Percentiles rank a stretch among this genome's conserved stretches.
phyloP scores from a whole-genome alignment of 169 alveolate genomes.

The Besnoitia besnoiti region DNA sequence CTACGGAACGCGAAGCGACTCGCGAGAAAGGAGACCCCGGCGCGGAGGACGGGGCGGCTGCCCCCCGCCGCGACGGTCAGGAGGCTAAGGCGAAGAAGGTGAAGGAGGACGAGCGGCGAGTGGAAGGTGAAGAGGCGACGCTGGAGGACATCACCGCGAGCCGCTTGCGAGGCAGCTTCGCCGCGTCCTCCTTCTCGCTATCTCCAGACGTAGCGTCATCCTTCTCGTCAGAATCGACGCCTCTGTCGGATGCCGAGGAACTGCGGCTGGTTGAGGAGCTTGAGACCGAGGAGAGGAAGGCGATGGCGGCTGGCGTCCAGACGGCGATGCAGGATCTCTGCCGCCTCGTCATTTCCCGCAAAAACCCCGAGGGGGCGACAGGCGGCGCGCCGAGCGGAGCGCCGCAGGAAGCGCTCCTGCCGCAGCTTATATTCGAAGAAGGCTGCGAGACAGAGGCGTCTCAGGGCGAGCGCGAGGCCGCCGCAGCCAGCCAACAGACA shows the following conservation, averaged over 20 bases:
- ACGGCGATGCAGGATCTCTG: conserved; percentile 12
- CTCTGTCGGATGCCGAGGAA: background rate
- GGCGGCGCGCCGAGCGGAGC: background rate
- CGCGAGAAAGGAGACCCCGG: background rate
- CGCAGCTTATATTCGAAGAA: too few species aligned
- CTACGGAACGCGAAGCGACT: too few species aligned
- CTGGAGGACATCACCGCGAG: background rate
- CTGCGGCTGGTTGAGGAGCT: background rate
- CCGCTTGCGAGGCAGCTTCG: background rate
- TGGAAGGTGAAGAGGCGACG: background rate
- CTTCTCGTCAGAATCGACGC: background rate
- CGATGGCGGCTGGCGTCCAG: background rate
- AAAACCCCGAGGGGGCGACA: background rate
- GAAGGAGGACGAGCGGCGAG: background rate
- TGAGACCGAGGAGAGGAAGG: background rate
- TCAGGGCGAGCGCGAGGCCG: background rate
- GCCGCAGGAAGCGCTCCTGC: too few species aligned
- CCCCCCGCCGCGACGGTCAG: background rate
- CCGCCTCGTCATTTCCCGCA: background rate
- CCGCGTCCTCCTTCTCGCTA: conserved; percentile 4
- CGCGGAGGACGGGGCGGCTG: background rate
- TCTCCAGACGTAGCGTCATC: background rate
- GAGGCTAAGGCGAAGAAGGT: background rate
- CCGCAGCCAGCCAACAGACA: background rate
- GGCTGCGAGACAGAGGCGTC: background rate